Conservation (phyloP, 2,329 filamentous ascomycete species). For the Thelonectria discophora region DNA sequence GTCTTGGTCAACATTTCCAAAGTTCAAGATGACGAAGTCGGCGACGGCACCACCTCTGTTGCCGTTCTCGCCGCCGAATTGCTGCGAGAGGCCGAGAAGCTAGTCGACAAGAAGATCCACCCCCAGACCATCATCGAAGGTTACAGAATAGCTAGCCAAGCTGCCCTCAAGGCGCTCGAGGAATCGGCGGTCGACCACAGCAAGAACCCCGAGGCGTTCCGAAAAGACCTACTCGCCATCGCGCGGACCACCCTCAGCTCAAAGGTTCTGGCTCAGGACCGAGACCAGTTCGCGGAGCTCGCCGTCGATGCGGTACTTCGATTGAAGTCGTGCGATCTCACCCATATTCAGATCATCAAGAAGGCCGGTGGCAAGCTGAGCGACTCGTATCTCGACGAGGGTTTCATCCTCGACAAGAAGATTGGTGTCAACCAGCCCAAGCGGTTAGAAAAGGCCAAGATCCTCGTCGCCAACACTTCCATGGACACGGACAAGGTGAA, state of each 20-base stretch:
- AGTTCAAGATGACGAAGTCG: conserved; percentile 98
- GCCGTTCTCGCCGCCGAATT: conserved; percentile 95
- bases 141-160: conserved; percentile 94
- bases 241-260: conserved; percentile 96
- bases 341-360: conserved; percentile 99
- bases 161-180: conserved; percentile 85
- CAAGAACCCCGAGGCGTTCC: conserved; percentile 82
- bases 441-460: conserved; percentile 96
- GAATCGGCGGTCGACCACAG: conserved; percentile 90
- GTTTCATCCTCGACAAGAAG: conserved; percentile 99
- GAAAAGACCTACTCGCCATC: conserved; percentile 88
- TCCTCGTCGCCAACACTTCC: conserved; percentile 94
- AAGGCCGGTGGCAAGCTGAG: conserved; percentile 97
- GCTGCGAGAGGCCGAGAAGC: conserved; percentile 93
- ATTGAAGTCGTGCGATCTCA: conserved; percentile 90
- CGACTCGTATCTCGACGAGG: conserved; percentile 97
- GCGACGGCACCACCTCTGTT: conserved; percentile 98
- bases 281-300: conserved; percentile 88
- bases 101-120: conserved; percentile 98
- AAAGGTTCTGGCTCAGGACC: conserved; percentile 94
- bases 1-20: conserved; percentile 99
- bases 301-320: conserved; percentile 92
- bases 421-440: conserved; percentile 99
- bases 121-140: conserved; percentile 99
- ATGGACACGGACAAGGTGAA: conserved; percentile 99